Conservation (phyloP, 164 flowering plant species). For the Akebia trifoliata region DNA sequence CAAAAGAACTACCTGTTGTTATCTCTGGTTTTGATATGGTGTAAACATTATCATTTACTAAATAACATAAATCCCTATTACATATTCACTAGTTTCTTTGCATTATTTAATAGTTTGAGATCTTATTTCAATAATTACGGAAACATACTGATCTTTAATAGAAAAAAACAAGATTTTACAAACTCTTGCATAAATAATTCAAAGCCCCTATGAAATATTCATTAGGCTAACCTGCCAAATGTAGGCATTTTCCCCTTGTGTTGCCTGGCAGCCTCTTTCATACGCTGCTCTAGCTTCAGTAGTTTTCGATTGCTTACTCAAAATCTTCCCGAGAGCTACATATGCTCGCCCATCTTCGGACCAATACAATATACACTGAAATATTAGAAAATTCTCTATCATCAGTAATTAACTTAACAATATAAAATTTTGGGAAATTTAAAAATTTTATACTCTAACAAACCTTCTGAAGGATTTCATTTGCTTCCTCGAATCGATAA, state of each 20-base stretch:
- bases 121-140: too few relatives aligned
- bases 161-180: not conserved
- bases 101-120: not conserved
- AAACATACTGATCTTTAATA: too few relatives aligned
- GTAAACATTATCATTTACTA: too few relatives aligned
- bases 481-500: conserved; percentile 54
- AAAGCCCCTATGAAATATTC: not conserved
- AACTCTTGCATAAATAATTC: not conserved
- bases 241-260: conserved; percentile 90
- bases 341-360: conserved; percentile 87
- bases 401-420: not conserved
- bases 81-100: too few relatives aligned
- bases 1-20: too few relatives aligned
- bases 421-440: not conserved
- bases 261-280: conserved; percentile 88
- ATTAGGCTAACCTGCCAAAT: conserved; percentile 77
- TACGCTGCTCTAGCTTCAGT: conserved; percentile 72
- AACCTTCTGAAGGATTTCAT: conserved; percentile 60
- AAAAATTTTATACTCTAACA: not conserved
- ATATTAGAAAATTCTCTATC: not conserved
- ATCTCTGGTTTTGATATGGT: too few relatives aligned
- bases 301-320: conserved; percentile 55
- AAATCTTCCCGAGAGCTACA: conserved; percentile 57
- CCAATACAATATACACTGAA: conserved; percentile 39
- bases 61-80: too few relatives aligned